Percentiles rank a stretch among this genome's conserved stretches.
Conservation (phyloP, 805 yeast genomes). For the Metschnikowia sp. region DNA sequence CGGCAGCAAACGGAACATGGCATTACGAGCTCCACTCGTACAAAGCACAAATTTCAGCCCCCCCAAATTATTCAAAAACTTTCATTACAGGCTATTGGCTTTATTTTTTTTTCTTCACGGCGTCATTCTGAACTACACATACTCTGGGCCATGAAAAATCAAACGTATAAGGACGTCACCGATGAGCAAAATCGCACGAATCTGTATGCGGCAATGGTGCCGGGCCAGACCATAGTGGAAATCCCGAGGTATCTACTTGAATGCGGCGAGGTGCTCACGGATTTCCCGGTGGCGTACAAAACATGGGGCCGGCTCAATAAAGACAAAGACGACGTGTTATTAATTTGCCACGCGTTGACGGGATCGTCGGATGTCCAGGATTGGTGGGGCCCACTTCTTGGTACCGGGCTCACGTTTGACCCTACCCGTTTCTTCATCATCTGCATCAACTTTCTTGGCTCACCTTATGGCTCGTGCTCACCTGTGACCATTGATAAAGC, state of each 20-base stretch:
- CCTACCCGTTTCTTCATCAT: constrained; percentile 82
- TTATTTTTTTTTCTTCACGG: too few species aligned
- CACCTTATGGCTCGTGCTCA: constrained; percentile 94
- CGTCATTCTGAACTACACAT: too few species aligned
- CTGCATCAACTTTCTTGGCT: constrained; percentile 89
- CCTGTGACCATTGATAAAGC: constrained; percentile 81
- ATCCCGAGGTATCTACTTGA: constrained; percentile 75
- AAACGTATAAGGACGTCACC: constrained; percentile 36
- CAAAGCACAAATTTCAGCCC: too few species aligned
- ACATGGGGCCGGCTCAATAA: constrained; percentile 89
- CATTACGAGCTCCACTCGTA: too few species aligned
- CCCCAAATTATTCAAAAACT: too few species aligned
- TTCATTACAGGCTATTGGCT: too few species aligned
- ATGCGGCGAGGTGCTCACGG: constrained; percentile 66
- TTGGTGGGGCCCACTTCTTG: constrained; percentile 98
- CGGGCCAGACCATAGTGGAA: constrained; percentile 73
- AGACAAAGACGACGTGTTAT: constrained; percentile 67
- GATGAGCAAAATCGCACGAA: constrained; percentile 51
- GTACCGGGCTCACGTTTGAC: constrained; percentile 84
- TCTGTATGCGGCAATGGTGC: constrained; percentile 66
- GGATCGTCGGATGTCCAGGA: constrained; percentile 94
- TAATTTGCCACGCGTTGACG: constrained; percentile 94
- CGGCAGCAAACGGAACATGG: not conserved
- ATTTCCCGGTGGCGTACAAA: constrained; percentile 92
- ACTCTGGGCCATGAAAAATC: not conserved